A percentile compares a stretch with the other conserved stretches of the same genome.
These are phyloP conservation scores for Novakomyces olei DNA, from an alignment of 805 yeast species.

Conservation along the genomic window DNA sequence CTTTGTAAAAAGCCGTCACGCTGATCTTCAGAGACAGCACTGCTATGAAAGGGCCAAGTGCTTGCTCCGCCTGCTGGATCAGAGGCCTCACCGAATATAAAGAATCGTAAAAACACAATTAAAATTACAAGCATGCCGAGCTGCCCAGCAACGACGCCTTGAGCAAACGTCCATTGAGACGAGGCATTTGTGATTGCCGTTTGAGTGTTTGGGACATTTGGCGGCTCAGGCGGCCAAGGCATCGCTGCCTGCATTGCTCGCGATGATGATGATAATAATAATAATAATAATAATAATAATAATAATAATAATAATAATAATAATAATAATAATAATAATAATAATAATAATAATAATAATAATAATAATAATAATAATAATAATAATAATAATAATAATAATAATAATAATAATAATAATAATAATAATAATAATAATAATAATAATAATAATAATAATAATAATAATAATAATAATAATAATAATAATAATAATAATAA, in stretches of 20 bases:
- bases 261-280: too few species aligned
- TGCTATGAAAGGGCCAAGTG: background rate
- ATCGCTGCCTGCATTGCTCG: too few species aligned
- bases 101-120: slow-evolving; percentile 19
- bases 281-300: too few species aligned
- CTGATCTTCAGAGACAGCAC: background rate
- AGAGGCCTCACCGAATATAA: slow-evolving; percentile 18
- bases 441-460: background rate
- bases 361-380: too few species aligned
- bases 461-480: background rate
- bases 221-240: too few species aligned
- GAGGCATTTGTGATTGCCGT: too few species aligned
- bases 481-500: background rate
- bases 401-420: background rate
- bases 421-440: background rate
- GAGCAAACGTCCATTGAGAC: slow-evolving; percentile 9
- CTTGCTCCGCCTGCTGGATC: slow-evolving; percentile 1
- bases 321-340: too few species aligned
- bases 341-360: too few species aligned
- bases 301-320: too few species aligned
- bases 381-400: too few species aligned
- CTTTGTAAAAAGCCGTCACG: background rate
- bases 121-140: slow-evolving; percentile 19
- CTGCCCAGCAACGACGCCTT: slow-evolving; percentile 18
- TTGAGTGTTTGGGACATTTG: too few species aligned